Evolutionary conservation across 805 yeast species (phyloP).

Genomic region (Yarrowia keelungensis): DNA sequence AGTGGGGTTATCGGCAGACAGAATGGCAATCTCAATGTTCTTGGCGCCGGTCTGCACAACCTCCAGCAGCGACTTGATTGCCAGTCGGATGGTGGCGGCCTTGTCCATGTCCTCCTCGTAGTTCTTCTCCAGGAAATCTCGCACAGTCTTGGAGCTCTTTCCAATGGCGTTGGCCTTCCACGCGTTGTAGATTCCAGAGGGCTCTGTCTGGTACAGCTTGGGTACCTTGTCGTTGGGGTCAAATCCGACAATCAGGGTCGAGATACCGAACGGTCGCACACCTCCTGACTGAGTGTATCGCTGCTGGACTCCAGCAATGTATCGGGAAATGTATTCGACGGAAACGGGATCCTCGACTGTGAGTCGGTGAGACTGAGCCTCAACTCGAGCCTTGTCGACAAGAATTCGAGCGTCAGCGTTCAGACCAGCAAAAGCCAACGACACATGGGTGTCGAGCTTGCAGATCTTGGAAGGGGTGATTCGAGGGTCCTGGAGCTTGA

Average conservation of each 20-base stretch:
- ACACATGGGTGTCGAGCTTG: slow-evolving; percentile 86
- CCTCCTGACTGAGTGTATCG: slow-evolving; percentile 98
- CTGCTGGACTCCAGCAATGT: slow-evolving; percentile 98
- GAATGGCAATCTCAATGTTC: slow-evolving; percentile 89
- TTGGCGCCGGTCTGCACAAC: slow-evolving; percentile 98
- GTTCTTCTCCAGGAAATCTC: slow-evolving; percentile 92
- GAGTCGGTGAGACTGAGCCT: slow-evolving; percentile 92
- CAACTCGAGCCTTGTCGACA: slow-evolving; percentile 93
- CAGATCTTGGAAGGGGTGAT: slow-evolving; percentile 95
- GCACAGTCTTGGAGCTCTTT: slow-evolving; percentile 90
- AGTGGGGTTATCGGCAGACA: slow-evolving; percentile 71
- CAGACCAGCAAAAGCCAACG: slow-evolving; percentile 94
- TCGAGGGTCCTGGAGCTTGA: slow-evolving; percentile 94
- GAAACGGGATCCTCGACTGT: slow-evolving; percentile 95
- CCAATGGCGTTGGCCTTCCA: slow-evolving; percentile 99
- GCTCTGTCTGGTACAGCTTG: slow-evolving; percentile 91
- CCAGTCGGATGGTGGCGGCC: slow-evolving; percentile 76
- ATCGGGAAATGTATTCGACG: slow-evolving; percentile 88
- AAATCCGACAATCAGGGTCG: slow-evolving; percentile 94
- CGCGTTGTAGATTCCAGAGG: slow-evolving; percentile 94
- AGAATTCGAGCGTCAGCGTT: slow-evolving; percentile 98
- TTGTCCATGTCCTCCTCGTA: slow-evolving; percentile 66
- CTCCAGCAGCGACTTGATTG: slow-evolving; percentile 87
- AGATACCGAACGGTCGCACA: slow-evolving; percentile 96
- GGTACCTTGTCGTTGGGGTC: slow-evolving; percentile 85